Conservation (phyloP, 176 grass and related monocot genomes). For the Raddia guianensis region DNA sequence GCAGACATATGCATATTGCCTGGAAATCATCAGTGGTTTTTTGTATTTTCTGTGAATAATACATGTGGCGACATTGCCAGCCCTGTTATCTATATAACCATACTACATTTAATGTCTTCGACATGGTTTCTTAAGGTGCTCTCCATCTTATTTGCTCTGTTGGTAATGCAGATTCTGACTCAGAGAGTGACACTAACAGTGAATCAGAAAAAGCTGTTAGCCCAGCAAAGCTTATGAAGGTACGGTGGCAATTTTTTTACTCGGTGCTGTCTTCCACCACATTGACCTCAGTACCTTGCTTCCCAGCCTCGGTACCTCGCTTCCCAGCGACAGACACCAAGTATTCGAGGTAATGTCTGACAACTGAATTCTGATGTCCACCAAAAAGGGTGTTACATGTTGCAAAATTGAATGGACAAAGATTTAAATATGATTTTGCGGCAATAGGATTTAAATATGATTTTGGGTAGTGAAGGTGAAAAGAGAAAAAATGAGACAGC, state of each 20-base stretch:
- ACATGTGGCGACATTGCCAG: background rate
- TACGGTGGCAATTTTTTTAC: slow-evolving; percentile 41
- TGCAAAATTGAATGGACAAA: background rate
- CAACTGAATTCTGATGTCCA: no score
- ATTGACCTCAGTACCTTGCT: no score
- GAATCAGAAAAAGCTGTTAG: slow-evolving; percentile 59
- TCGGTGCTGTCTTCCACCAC: no score
- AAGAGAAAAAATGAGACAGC: background rate
- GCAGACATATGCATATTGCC: background rate
- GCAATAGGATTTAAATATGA: background rate
- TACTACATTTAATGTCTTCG: background rate
- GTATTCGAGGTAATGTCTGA: no score
- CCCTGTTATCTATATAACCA: background rate
- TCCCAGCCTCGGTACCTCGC: no score
- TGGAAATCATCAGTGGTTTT: background rate
- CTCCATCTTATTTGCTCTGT: slow-evolving; percentile 33
- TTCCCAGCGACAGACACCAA: no score
- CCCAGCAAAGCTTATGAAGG: slow-evolving; percentile 64
- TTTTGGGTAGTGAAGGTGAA: background rate
- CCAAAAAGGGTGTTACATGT: background rate
- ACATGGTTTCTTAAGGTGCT: slow-evolving; percentile 11
- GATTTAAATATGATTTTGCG: background rate
- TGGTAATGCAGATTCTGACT: slow-evolving; percentile 79
- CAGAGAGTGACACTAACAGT: slow-evolving; percentile 70
- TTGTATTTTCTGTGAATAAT: slow-evolving; percentile 6